Base-by-base conservation (phyloP, 345 rosid genomes). In the Dipteronia sinensis region DNA sequence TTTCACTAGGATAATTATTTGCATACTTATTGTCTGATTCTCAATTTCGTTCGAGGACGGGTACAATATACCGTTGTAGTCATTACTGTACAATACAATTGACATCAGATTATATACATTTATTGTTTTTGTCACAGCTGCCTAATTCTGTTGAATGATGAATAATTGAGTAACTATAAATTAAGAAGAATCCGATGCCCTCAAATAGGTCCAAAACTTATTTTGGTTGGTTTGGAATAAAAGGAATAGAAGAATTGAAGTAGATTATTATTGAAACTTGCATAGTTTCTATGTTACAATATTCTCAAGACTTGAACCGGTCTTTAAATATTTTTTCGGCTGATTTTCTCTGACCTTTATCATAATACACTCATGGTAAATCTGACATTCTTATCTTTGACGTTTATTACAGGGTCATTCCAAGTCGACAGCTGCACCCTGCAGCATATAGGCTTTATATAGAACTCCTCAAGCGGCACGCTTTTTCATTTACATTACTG, bases 401-500 rank as follows among this genome's bases (percentile, higher is more conserved):
- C 58, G 44, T 20, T 40, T 46, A 19, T 75, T 79, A 17, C 85
- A 96, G 99, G 90, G 95, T 94, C 77, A 85, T 92, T 83, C 92
- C 94, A 44, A 87, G 86, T 79, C 83, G 99, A 75, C 74, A 81
- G 82, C 80, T 82, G 64, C 89, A 92, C 47, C 95, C 97, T 27
- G 82, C 91, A 6, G 99, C 98, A 10, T 96, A 90, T 69, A 88
- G 98, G 87, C 97, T 96, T 51, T 91, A 91, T 77, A 78, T 94
- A 88, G 99, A 94, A 74, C 94, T 96, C 71, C 89, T 92, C 16
- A 88, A 83, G 86, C 87, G 97, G 65, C 95, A 96, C 78, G 94
- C 87, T 70, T 91, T 92, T 75, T 84, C 97, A 10, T 86, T 90
- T 67, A 51, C 81, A 74, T 79, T 90, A 71, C 87, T 81, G 40